Conservation (phyloP, 805 yeast species). For the Candida patagonica region DNA sequence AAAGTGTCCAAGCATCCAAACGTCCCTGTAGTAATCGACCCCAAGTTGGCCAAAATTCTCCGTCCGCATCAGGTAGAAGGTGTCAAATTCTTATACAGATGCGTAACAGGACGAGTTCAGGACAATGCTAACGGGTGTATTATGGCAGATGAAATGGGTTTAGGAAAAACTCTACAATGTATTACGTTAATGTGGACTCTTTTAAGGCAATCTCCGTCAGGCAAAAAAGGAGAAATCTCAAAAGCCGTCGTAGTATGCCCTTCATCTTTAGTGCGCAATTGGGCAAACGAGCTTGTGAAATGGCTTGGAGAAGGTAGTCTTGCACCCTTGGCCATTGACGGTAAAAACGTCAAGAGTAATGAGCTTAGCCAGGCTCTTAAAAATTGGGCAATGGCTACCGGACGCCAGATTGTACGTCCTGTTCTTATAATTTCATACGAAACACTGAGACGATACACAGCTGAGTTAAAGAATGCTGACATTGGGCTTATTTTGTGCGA, state of each 20-base stretch:
- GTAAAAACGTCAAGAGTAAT: conserved; percentile 59
- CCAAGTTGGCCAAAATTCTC: conserved; percentile 29
- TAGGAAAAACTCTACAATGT: conserved; percentile 87
- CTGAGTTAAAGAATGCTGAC: conserved; percentile 60
- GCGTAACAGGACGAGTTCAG: conserved; percentile 70
- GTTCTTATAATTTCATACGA: conserved; percentile 92
- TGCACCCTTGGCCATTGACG: conserved; percentile 86
- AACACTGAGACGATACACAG: conserved; percentile 79
- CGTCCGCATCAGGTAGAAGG: conserved; percentile 87
- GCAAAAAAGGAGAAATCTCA: conserved; percentile 67
- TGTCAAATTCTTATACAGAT: conserved; percentile 69
- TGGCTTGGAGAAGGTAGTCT: conserved; percentile 93
- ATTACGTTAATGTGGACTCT: conserved; percentile 88
- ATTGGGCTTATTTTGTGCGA: conserved; percentile 82
- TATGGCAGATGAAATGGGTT: conserved; percentile 98
- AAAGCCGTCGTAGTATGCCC: conserved; percentile 94
- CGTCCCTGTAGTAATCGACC: conserved; percentile 95
- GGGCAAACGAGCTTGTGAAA: conserved; percentile 94
- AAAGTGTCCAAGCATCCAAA: conserved; percentile 54
- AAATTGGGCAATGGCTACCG: conserved; percentile 82
- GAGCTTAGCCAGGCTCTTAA: conserved; percentile 61
- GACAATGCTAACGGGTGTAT: conserved; percentile 83
- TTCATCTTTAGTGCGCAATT: conserved; percentile 81
- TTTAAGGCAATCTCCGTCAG: conserved; percentile 79
- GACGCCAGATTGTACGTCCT: conserved; percentile 84